Base-by-base conservation (phyloP, 2,329 filamentous ascomycete species). In the Hansfordia pulvinata region DNA sequence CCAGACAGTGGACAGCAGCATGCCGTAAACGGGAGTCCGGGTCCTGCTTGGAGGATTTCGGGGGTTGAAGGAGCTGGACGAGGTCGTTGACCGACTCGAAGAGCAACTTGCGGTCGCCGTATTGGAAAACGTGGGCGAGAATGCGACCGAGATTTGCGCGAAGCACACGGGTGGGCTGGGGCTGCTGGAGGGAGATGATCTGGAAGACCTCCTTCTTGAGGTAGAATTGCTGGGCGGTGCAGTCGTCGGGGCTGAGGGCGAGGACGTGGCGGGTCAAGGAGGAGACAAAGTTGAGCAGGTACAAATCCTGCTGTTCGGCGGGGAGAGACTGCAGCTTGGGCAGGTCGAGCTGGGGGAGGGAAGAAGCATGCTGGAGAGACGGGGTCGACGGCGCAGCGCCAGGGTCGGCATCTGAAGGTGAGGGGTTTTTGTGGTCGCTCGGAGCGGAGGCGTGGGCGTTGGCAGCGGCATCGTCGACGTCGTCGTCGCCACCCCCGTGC, bases 41-140 rank as follows among this genome's bases (percentile, higher is more conserved):
- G 31, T 94, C 86, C 28, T 58, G 58, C 48, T 77, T 79, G 18
- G 63, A 64, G 18, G 63, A 64, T 50, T 93, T 94, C 12, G 77
- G 72, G 25, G 68, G 68, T 33, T 74, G 74, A 23, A 93, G 50
- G 30, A 93, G 74, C 8, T 57, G 62, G 8, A 86, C 63, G 8
- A 96, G 62, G 38, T 96, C 88, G 43, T 90, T 93, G 46, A 96
- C 80, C 1, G 84, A 92, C 52, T 98, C 90, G 46, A 92, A 94
- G 3, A 98, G 67, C 26, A 93, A 65, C 48, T 92, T 93, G 36
- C 88, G 70, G 53, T 94, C 88, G 9, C 90, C 90, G 36, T 80
- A 78, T 10, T 64, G 68, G 37, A 98, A 80, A 31, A 96, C 75
- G 42, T 79, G 76, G 21, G 77, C 77, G 38, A 94, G 77, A 41